Percentiles rank a stretch among this genome's conserved stretches.
These are phyloP conservation scores for Talaromyces rugulosus DNA, from an alignment of 2,329 filamentous ascomycete genomes.

Conservation along the genomic window DNA sequence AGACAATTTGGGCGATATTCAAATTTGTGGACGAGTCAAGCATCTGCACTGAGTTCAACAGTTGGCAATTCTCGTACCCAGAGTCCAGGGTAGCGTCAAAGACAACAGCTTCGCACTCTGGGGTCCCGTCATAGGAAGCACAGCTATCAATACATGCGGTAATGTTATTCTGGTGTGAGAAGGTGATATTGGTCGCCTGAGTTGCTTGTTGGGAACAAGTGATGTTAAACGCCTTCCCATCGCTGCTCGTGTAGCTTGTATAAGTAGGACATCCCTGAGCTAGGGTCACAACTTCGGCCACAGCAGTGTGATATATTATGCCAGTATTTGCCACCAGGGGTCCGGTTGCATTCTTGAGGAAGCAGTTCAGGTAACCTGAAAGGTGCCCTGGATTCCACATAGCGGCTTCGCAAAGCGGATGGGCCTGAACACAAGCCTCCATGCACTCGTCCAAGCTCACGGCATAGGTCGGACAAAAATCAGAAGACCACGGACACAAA, in stretches of 20 bases:
- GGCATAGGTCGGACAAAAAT: neutral
- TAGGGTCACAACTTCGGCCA: neutral
- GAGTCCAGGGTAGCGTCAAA: constrained; percentile 6
- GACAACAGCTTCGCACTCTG: constrained; percentile 2
- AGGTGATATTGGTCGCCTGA: constrained; percentile 7
- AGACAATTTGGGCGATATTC: constrained; percentile 4
- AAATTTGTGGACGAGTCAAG: neutral
- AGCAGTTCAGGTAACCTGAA: constrained; percentile 9
- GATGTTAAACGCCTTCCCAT: neutral
- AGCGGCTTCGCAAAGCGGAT: constrained; percentile 3
- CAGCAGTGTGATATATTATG: constrained; percentile 2
- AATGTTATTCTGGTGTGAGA: constrained; percentile 1
- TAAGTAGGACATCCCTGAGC: constrained; percentile 6
- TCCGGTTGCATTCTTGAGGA: constrained; percentile 3
- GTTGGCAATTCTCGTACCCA: constrained; percentile 10
- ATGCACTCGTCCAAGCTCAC: constrained; percentile 8
- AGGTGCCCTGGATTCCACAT: constrained; percentile 9
- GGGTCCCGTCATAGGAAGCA: neutral
- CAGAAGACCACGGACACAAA: constrained; percentile 1
- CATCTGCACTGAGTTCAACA: constrained; percentile 5
- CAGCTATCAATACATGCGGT: constrained; percentile 8
- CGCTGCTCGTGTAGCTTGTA: constrained; percentile 1
- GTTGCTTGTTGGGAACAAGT: constrained; percentile 4
- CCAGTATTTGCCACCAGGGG: neutral
- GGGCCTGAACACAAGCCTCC: constrained; percentile 5